These are phyloP conservation scores for Trametes cubensis DNA, from an alignment of 768 basidiomycete species.

Conservation along the genomic window DNA sequence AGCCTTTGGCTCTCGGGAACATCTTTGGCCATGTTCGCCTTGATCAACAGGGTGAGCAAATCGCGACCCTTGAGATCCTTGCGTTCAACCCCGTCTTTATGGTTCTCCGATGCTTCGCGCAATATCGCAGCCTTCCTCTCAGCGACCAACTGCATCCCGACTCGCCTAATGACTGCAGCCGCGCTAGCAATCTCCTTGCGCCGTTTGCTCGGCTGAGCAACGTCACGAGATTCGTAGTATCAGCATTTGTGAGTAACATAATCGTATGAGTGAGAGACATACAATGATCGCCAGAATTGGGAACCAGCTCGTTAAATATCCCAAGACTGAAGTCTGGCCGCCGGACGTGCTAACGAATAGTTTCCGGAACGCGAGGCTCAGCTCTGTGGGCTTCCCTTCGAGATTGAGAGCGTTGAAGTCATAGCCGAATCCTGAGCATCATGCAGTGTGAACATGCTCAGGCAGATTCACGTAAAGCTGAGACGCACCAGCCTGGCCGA, in stretches of 20 bases:
- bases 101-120: conserved; percentile 22
- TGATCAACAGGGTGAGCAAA: conserved; percentile 60
- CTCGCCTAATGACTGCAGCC: conserved; percentile 25
- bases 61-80: conserved; percentile 46
- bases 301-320: conserved; percentile 9
- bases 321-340: neutral
- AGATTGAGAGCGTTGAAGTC: conserved; percentile 36
- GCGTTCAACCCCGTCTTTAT: conserved; percentile 38
- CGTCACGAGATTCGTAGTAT: neutral
- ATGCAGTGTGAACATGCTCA: neutral
- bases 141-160: conserved; percentile 34
- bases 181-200: conserved; percentile 11
- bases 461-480: neutral
- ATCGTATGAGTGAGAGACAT: neutral
- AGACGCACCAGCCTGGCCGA: conserved; percentile 42
- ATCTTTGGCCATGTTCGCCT: conserved; percentile 67
- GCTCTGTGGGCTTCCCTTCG: conserved; percentile 32
- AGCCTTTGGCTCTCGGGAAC: conserved; percentile 55
- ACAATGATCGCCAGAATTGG: conserved; percentile 30
- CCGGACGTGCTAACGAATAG: conserved; percentile 24
- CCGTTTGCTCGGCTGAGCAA: conserved; percentile 8
- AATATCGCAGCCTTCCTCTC: conserved; percentile 26
- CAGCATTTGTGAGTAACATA: neutral
- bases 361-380: conserved; percentile 34
- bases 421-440: conserved; percentile 38